These are phyloP conservation scores for Stagonosporopsis vannaccii DNA, from an alignment of 2,329 filamentous ascomycete species.

Conservation along the genomic window DNA sequence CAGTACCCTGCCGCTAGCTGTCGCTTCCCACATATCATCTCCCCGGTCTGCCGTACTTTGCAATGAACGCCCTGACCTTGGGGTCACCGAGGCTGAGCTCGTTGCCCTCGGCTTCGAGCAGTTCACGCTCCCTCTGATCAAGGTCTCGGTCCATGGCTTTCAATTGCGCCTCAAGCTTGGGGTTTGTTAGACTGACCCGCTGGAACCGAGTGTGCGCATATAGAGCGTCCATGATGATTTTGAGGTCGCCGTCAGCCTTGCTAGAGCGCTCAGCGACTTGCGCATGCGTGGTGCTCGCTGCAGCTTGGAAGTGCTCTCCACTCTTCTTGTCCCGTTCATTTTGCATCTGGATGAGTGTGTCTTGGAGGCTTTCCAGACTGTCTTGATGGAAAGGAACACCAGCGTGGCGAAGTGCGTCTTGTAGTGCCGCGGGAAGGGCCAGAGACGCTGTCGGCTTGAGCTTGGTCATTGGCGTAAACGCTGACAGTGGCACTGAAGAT, in stretches of 20 bases:
- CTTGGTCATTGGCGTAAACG: slow-evolving; percentile 40
- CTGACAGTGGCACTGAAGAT: slow-evolving; percentile 32
- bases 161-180: slow-evolving; percentile 40
- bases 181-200: slow-evolving; percentile 33
- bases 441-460: slow-evolving; percentile 38
- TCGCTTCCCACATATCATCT: slow-evolving; percentile 4
- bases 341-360: slow-evolving; percentile 37
- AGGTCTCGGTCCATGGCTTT: slow-evolving; percentile 48
- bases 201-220: slow-evolving; percentile 48
- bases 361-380: slow-evolving; percentile 33
- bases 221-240: slow-evolving; percentile 48
- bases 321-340: slow-evolving; percentile 47
- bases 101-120: slow-evolving; percentile 47
- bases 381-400: slow-evolving; percentile 42
- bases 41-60: slow-evolving; percentile 35
- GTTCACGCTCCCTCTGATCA: slow-evolving; percentile 47
- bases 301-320: slow-evolving; percentile 42
- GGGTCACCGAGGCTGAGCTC: slow-evolving; percentile 41
- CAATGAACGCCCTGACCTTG: slow-evolving; percentile 42
- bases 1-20: slow-evolving; percentile 10
- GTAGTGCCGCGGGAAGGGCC: slow-evolving; percentile 41
- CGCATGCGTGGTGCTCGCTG: slow-evolving; percentile 42
- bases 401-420: slow-evolving; percentile 45
- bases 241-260: slow-evolving; percentile 47
- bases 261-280: slow-evolving; percentile 46